Evolutionary conservation across 192 early-diverging fungal genomes (phyloP), one percentile per base, ranked within the genome.

Genomic region (Pilobolus umbonatus): DNA sequence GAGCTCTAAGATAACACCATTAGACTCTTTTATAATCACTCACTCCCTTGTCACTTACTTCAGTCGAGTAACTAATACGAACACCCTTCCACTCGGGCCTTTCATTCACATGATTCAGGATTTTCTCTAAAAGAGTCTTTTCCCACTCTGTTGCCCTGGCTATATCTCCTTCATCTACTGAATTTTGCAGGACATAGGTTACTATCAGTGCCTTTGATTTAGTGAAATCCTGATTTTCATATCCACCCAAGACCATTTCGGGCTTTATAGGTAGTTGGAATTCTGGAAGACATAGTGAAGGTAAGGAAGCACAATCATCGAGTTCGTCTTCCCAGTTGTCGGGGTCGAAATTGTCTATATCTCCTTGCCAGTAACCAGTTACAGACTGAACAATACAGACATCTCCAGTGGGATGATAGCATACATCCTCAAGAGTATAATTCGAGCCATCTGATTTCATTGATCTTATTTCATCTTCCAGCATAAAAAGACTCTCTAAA

Each of bases 181-280:
- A 80, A 60, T 85, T 85, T 28, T 67, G 62, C 10, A 82, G 57
- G 1, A 85, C 84, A 69, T 68, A 83, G 1, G 84, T 85, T 6
- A 83, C 68, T 21, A 85, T 73, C 40, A 85, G 65, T 0, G 84
- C 80, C 39, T 74, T 76, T 2, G 84, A 76, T 4, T 53, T 50
- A 15, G 49, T 29, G 38, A 74, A 81, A 7, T 77, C 54, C 14
- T 64, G 35, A 10, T 62, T 46, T 0, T 72, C 61, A 39, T 75
- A 81, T 8, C 76, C 81, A 24, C 80, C 84, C 24, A 85, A 51
- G 19, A 85, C 55, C 51, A 85, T 75, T 24, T 83, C 72, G 0
- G 84, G 81, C 52, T 83, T 83, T 14, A 83, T 51, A 9, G 84
- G 84, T 40, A 80, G 80, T n/a, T 77, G 71, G 45, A 76, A 85